These are phyloP conservation scores for Phaffia rhodozyma DNA, from an alignment of 1,284 basidiomycete species.

Conservation along the genomic window DNA sequence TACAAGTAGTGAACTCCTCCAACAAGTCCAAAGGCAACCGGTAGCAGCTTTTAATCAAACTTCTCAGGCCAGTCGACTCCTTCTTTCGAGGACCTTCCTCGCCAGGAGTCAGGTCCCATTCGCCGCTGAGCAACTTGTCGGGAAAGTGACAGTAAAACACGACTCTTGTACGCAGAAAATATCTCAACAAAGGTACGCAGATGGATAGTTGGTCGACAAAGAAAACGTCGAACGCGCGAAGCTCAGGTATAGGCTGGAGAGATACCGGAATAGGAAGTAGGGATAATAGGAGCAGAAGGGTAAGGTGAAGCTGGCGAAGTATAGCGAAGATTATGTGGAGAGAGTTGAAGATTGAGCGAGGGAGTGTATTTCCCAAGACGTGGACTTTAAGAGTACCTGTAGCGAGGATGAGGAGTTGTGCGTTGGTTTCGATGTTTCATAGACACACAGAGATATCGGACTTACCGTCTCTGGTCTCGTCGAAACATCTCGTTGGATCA, in stretches of 20 bases:
- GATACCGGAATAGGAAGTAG: slow-evolving; percentile 31
- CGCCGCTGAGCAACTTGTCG: slow-evolving; percentile 64
- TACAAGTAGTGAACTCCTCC: slow-evolving; percentile 82
- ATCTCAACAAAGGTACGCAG: slow-evolving; percentile 69
- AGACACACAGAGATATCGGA: not conserved
- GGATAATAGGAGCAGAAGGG: slow-evolving; percentile 47
- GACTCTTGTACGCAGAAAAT: slow-evolving; percentile 56
- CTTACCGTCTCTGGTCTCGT: slow-evolving; percentile 76
- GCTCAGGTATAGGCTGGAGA: slow-evolving; percentile 15
- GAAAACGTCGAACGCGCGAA: slow-evolving; percentile 59
- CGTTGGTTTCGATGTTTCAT: not conserved
- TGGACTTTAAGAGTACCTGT: slow-evolving; percentile 74
- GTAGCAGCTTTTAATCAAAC: slow-evolving; percentile 60
- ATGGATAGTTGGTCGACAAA: slow-evolving; percentile 92
- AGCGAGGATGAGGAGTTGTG: not conserved
- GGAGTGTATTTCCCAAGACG: slow-evolving; percentile 61
- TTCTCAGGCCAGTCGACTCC: slow-evolving; percentile 26
- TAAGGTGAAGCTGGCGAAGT: slow-evolving; percentile 71
- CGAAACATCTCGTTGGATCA: slow-evolving; percentile 70
- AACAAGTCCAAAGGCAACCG: slow-evolving; percentile 78
- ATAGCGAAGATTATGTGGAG: slow-evolving; percentile 86
- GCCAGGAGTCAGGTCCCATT: slow-evolving; percentile 29
- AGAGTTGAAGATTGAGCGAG: slow-evolving; percentile 59
- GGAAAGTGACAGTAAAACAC: slow-evolving; percentile 99
- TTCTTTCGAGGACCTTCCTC: slow-evolving; percentile 11